Percentiles rank a stretch among this genome's conserved stretches.
Evolutionary conservation across 1,284 basidiomycete genomes (phyloP).

Genomic region (Phenoliferia sp.): DNA sequence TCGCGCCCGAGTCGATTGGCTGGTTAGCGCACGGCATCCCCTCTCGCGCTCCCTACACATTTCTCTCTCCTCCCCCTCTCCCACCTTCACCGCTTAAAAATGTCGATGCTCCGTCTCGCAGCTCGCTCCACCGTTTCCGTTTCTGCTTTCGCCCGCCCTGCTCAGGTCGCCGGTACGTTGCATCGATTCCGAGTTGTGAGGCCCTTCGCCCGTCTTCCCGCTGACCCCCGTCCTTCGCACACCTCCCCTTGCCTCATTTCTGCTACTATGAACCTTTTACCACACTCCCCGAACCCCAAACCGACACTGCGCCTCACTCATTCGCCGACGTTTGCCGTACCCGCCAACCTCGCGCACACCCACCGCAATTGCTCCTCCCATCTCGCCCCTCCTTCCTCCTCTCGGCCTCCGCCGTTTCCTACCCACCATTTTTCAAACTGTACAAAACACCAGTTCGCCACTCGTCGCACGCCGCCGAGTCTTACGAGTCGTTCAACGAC

Average conservation of each 20-base stretch:
- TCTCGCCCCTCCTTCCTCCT: neutral
- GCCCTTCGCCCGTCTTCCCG: neutral
- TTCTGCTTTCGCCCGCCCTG: neutral
- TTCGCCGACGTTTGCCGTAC: neutral
- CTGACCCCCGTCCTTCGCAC: neutral
- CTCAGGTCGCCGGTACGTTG: neutral
- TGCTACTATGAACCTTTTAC: no score
- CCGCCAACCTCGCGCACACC: neutral
- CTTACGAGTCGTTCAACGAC: slow-evolving; percentile 87
- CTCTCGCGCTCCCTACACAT: no score
- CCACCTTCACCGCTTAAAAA: neutral
- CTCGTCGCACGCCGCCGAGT: slow-evolving; percentile 51
- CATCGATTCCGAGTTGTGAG: neutral
- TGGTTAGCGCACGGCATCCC: neutral
- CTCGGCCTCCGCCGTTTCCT: neutral
- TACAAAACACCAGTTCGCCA: slow-evolving; percentile 14
- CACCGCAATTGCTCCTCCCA: neutral
- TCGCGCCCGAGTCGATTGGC: no score
- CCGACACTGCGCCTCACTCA: neutral
- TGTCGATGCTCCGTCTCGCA: neutral
- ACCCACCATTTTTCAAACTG: neutral
- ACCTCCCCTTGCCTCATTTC: neutral
- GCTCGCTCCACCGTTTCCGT: neutral
- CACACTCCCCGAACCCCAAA: neutral
- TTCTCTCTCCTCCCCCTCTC: no score